phyloP scores from a whole-genome alignment of 768 basidiomycete species.

The Tremella fuciformis region DNA sequence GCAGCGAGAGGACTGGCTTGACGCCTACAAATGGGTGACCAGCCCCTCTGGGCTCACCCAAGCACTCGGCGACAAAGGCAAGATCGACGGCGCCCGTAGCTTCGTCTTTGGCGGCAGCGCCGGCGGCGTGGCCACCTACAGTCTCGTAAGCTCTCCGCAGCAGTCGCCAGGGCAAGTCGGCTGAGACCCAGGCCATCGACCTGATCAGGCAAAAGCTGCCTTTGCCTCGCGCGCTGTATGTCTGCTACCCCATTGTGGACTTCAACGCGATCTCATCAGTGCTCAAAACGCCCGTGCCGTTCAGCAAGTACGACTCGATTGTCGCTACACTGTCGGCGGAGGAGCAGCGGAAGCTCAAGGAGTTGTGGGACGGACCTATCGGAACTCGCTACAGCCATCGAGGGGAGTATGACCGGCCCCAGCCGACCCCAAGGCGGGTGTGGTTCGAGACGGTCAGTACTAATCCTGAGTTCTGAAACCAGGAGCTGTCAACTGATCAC shows the following conservation, averaged over 20 bases:
- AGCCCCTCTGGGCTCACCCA: neutral
- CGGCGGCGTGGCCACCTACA: neutral
- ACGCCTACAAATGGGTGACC: constrained; percentile 1
- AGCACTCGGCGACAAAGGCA: neutral
- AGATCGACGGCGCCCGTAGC: neutral
- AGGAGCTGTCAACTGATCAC: neutral
- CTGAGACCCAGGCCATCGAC: neutral
- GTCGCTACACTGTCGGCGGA: neutral
- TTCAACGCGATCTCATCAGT: neutral
- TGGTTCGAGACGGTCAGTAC: neutral
- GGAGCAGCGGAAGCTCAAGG: constrained; percentile 1
- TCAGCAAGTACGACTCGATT: neutral
- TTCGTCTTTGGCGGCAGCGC: constrained; percentile 9
- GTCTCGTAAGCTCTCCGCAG: neutral
- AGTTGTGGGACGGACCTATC: constrained; percentile 1
- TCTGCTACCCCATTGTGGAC: neutral
- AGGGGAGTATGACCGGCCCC: neutral
- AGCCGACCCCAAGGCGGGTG: neutral
- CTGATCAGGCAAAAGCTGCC: neutral
- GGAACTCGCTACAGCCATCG: neutral
- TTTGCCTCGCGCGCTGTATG: constrained; percentile 2
- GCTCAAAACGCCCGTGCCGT: neutral
- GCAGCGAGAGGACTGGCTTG: constrained; percentile 7
- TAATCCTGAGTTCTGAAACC: neutral
- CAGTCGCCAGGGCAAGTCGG: neutral